These are phyloP conservation scores for Mitragyna speciosa DNA, from an alignment of 257 asterid species.

Conservation along the genomic window DNA sequence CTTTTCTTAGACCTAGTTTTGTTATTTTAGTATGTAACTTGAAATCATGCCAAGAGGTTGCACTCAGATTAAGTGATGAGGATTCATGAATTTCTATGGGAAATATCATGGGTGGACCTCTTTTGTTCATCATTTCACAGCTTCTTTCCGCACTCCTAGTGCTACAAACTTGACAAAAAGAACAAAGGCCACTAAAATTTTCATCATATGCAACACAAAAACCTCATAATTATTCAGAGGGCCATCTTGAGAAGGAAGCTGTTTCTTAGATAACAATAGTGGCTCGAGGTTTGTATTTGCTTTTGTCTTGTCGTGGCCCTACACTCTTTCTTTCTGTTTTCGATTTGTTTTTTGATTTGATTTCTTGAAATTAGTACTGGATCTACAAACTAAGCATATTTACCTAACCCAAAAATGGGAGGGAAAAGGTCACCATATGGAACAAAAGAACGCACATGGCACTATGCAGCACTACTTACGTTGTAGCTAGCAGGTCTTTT, in stretches of 20 bases:
- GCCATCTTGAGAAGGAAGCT: not conserved
- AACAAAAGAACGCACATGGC: too few relatives aligned
- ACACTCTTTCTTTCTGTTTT: not conserved
- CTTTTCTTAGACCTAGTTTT: not conserved
- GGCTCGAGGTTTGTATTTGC: not conserved
- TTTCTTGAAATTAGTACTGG: slow-evolving; percentile 7
- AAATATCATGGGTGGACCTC: not conserved
- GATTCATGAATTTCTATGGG: not conserved
- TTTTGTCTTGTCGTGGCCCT: slow-evolving; percentile 3
- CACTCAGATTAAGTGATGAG: not conserved
- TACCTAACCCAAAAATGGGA: not conserved
- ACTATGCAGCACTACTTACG: not conserved
- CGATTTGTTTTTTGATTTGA: not conserved
- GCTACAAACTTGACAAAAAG: not conserved
- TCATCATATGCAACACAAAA: slow-evolving; percentile 13
- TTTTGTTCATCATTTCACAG: slow-evolving; percentile 1
- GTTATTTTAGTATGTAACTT: not conserved
- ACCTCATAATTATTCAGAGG: not conserved
- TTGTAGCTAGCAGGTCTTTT: not conserved
- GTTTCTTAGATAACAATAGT: not conserved
- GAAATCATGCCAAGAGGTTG: slow-evolving; percentile 8
- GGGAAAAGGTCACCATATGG: too few relatives aligned
- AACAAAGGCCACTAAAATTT: slow-evolving; percentile 17
- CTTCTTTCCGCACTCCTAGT: slow-evolving; percentile 18
- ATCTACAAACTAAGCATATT: not conserved